A percentile compares a stretch with the other conserved stretches of the same genome.
phyloP scores from a whole-genome alignment of 345 rosid genomes.

The Draba incana region DNA sequence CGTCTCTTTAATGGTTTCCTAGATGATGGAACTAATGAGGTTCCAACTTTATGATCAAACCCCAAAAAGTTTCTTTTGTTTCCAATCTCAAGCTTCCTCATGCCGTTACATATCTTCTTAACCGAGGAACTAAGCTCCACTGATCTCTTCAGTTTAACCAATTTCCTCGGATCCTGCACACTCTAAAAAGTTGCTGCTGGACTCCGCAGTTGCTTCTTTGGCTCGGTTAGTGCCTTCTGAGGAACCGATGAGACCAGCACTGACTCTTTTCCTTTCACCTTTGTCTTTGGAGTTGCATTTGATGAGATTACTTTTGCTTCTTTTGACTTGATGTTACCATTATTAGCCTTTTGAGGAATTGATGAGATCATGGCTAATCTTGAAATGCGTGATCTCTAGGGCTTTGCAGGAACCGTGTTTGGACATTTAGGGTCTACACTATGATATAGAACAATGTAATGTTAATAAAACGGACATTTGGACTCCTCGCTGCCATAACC shows the following conservation, averaged over 20 bases:
- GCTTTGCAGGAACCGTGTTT: conserved; percentile 78
- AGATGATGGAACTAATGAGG: conserved; percentile 43
- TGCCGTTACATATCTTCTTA: conserved; percentile 56
- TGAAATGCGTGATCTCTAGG: conserved; percentile 63
- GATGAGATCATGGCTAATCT: conserved; percentile 79
- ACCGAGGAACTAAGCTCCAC: conserved; percentile 52
- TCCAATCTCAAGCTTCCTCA: conserved; percentile 72
- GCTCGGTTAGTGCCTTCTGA: conserved; percentile 59
- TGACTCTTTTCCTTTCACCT: conserved; percentile 44
- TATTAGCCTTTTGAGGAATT: conserved; percentile 51
- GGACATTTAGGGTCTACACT: conserved; percentile 68
- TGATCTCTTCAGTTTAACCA: conserved; percentile 55
- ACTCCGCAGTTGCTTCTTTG: conserved; percentile 51
- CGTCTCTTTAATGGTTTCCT: conserved; percentile 57
- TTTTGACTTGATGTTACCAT: conserved; percentile 32
- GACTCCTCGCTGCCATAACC: conserved; percentile 99
- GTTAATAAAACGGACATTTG: conserved; percentile 58
- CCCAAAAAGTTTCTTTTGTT: conserved; percentile 50
- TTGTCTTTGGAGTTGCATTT: conserved; percentile 51
- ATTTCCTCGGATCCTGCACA: conserved; percentile 79
- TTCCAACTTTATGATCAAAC: conserved; percentile 33
- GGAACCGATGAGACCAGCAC: conserved; percentile 37
- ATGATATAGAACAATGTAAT: conserved; percentile 4
- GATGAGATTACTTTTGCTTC: conserved; percentile 45
- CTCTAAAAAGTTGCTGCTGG: conserved; percentile 57